Base-by-base conservation (phyloP, 148 eudicot genomes). In the Fagopyrum homotropicum region DNA sequence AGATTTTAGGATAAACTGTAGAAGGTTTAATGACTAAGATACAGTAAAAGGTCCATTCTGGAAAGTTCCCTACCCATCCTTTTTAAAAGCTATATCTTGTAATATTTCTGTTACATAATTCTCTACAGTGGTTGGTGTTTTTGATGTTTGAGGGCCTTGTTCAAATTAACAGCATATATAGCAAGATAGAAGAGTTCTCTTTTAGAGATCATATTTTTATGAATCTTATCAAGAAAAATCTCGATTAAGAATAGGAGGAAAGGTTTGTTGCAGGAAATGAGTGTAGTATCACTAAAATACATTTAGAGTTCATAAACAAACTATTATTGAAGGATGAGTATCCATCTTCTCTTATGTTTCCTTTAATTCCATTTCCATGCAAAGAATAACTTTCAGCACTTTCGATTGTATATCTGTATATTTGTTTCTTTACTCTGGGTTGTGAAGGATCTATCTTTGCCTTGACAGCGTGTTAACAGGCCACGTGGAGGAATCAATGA, bases 401-500 rank as follows among this genome's bases (percentile, higher is more conserved):
- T 9, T 46, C 47, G 71, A 43, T 15, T 66, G 47, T 14, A 11
- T 14, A 66, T 66, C 45, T 40, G 5, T 66, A 6, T 40, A 17
- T 12, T 6, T 66, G 7, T 40, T 43, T 35, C 3, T 66, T 40
- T 35, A n/a, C 11, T 75, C 29, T 44, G 45, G 29, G 40, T 40
- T 59, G 19, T 46, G 68, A 50, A 45, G 6, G 22, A 50, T 43
- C 17, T 17, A 49, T 72, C 56, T 61, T 69, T 78, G n/a, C 66
- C 61, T 40, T 55, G 83, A 82, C 90, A 95, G 99, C 93, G 94
- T 44, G 94, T 95, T 79, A 89, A 89, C 60, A 89, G 99, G 82
- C 99, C 99, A 56, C 84, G 79, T 76, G 99, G 99, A 80, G 97
- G 97, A 79, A 79, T 95, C 70, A 92, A 95, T 82, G 97, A 92